Conservation (phyloP, 352 stramenopile genomes). For the Globisporangium cystogenes region DNA sequence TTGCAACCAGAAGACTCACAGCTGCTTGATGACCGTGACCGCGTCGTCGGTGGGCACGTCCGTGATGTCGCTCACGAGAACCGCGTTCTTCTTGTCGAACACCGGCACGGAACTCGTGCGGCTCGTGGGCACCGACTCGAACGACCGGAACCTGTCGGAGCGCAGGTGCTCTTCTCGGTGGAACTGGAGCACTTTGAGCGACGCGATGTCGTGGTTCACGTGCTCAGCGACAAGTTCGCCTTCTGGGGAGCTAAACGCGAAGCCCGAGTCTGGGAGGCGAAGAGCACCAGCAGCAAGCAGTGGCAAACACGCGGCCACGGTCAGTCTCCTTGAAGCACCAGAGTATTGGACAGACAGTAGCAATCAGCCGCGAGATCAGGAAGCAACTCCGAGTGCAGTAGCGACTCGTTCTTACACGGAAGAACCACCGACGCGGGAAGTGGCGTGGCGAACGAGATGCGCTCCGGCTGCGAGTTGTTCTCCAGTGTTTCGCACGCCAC, state of each 20-base stretch:
- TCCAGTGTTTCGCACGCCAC: conserved; percentile 27
- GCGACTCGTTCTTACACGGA: conserved; percentile 21
- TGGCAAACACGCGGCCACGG: conserved; percentile 5
- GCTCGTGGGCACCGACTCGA: conserved; percentile 1
- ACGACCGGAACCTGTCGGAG: conserved; percentile 11
- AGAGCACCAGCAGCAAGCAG: conserved; percentile 6
- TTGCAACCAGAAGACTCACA: background rate
- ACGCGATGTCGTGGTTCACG: conserved; percentile 30
- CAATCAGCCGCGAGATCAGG: conserved; percentile 12
- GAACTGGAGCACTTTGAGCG: conserved; percentile 38
- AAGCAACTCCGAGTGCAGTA: background rate
- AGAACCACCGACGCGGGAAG: conserved; percentile 18
- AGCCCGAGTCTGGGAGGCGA: conserved; percentile 33
- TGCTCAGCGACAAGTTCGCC: conserved; percentile 1
- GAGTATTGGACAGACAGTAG: background rate
- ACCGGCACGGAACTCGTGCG: background rate
- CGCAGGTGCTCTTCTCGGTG: conserved; percentile 18
- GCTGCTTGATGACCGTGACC: conserved; percentile 5
- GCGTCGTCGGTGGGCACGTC: conserved; percentile 1
- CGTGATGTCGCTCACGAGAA: conserved; percentile 13
- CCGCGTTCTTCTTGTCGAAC: conserved; percentile 9
- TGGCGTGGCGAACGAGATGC: conserved; percentile 6
- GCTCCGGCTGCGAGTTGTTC: conserved; percentile 7
- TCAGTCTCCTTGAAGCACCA: background rate
- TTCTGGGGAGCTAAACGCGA: conserved; percentile 44